Conservation (phyloP, 1,284 basidiomycete species). For the Cutaneotrichosporon curvatum region DNA sequence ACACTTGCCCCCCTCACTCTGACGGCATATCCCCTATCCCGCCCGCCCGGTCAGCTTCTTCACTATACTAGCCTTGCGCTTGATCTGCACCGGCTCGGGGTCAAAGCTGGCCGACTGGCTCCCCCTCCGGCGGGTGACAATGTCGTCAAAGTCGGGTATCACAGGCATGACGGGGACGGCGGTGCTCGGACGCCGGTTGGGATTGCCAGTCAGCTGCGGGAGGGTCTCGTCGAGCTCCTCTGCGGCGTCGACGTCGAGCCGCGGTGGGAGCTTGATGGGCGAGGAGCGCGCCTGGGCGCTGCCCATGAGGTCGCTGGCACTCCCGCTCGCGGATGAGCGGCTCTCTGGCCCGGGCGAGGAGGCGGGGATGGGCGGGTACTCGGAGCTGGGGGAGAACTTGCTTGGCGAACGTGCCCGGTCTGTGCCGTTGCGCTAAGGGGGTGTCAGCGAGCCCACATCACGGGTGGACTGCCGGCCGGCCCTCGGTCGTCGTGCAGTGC, state of each 20-base stretch:
- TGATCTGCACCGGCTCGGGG: conserved; percentile 13
- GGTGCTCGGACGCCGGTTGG: conserved; percentile 14
- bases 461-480: conserved; percentile 6
- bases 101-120: not conserved
- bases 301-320: not conserved
- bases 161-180: conserved; percentile 41
- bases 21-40: no score
- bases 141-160: conserved; percentile 43
- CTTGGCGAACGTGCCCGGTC: conserved; percentile 11
- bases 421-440: conserved; percentile 4
- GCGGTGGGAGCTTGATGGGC: no score
- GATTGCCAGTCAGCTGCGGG: not conserved
- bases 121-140: conserved; percentile 11
- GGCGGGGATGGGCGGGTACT: conserved; percentile 11
- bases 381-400: conserved; percentile 7
- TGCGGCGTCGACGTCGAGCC: not conserved
- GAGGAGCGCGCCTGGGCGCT: no score
- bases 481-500: not conserved
- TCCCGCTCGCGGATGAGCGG: not conserved
- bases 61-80: conserved; percentile 42
- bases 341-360: not conserved
- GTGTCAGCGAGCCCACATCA: conserved; percentile 14
- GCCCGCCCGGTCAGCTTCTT: conserved; percentile 32
- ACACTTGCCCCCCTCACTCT: no score
- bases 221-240: conserved; percentile 2